Evolutionary conservation across 306 rosid species (phyloP), one percentile per base, ranked within the genome.

Genomic region (Albizia julibrissin): DNA sequence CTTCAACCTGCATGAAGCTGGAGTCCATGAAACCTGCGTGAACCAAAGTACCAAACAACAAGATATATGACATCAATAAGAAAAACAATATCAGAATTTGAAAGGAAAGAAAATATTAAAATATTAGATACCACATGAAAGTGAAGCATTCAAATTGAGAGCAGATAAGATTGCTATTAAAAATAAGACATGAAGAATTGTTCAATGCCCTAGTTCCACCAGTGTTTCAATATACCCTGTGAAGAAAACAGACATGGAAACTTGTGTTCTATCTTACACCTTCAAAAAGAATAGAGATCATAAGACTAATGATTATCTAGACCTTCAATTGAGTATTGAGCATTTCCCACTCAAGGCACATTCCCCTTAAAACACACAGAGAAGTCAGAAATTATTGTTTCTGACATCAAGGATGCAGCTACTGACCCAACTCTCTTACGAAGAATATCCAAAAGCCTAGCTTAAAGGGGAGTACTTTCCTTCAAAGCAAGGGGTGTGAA

Each of bases 1-100:
- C 79, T 84, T 81, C 50, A 85, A 80, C 71, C 71, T 5, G 84
- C 90, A 85, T 88, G 92, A 89, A 85, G 88, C 91, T 82, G 89
- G 93, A 88, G 90, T 88, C 85, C 91, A 83, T 81, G 69, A 16
- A 84, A 87, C 92, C 98, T 92, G 85, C 85, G 78, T 37, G 77
- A 81, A 83, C 80, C 84, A 85, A 75, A 74, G 79, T 79, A 83
- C 80, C 83, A 83, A 72, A 70, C 67, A 31, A 47, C 58, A 73
- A 83, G 47, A 50, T 72, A 71, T 46, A 19, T 27, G 76, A 37
- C 78, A 42, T 79, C 62, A 19, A 62, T 61, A 56, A 1, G 49
- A 15, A 37, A 65, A 78, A 47, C 15, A 11, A 46, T 44, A 33
- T 42, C 27, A 40, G 21, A 61, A 80, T 19, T 40, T 49, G 65